A percentile compares a stretch with the other conserved stretches of the same genome.
Conservation (phyloP, 352 stramenopile genomes). For the Peronospora farinosa region DNA sequence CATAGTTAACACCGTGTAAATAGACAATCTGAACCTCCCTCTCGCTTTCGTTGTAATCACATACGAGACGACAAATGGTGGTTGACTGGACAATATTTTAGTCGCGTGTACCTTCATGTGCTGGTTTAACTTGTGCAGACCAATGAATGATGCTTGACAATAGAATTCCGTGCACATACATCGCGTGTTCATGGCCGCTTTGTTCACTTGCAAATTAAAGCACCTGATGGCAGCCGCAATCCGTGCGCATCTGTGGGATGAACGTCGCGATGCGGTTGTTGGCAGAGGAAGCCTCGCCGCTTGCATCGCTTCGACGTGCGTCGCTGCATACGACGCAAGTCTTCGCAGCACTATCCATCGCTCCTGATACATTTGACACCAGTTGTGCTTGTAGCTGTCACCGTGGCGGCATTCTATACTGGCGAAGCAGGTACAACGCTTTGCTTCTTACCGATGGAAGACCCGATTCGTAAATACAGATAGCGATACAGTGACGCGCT, state of each 20-base stretch:
- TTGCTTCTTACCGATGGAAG: slow-evolving; percentile 6
- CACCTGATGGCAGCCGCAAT: slow-evolving; percentile 36
- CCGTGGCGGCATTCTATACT: slow-evolving; percentile 30
- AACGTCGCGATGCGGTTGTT: slow-evolving; percentile 10
- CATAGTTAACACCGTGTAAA: no score
- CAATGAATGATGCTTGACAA: slow-evolving; percentile 32
- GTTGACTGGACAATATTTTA: not conserved
- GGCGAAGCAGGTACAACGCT: slow-evolving; percentile 4
- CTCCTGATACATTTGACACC: slow-evolving; percentile 28
- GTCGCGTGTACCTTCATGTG: slow-evolving; percentile 19
- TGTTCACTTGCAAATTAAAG: slow-evolving; percentile 23
- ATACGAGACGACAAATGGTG: slow-evolving; percentile 13
- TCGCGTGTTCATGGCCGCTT: slow-evolving; percentile 24
- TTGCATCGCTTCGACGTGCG: slow-evolving; percentile 7
- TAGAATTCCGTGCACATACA: slow-evolving; percentile 23
- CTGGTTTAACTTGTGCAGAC: slow-evolving; percentile 22
- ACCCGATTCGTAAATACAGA: slow-evolving; percentile 31
- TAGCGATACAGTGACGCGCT: slow-evolving; percentile 33
- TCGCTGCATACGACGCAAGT: slow-evolving; percentile 23
- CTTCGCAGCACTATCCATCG: slow-evolving; percentile 20
- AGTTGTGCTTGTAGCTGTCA: slow-evolving; percentile 31
- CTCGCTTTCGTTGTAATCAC: slow-evolving; percentile 18
- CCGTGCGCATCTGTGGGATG: slow-evolving; percentile 26
- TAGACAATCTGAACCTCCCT: no score
- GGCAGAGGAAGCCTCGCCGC: not conserved